Evolutionary conservation across 345 rosid genomes (phyloP), one percentile per base, ranked within the genome.

Genomic region (Hibiscus trionum): DNA sequence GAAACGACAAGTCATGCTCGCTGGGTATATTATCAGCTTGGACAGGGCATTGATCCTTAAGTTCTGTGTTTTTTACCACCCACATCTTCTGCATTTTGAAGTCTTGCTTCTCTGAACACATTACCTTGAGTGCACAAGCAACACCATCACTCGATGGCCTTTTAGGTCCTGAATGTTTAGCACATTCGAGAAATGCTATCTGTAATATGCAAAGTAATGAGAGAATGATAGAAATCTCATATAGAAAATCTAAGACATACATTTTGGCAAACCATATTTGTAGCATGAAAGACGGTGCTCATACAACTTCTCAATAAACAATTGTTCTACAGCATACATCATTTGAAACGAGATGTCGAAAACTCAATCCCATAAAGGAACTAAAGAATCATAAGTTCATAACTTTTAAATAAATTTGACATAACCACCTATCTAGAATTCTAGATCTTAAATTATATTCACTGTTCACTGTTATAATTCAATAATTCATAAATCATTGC

Each of bases 11-110:
- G 42, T 69, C 79, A 74, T 63, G 76, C 65, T 73, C 76, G 66
- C 65, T 16, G 21, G 37, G 70, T 64, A 67, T 49, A 46, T 73
- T 69, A 47, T 69, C 78, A 76, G 73, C 79, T 73, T 66, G 71
- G 69, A 76, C 78, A 4, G 87, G 88, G 77, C 87, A 88, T 56
- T 84, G 88, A 52, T 82, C 84, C 66, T 64, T 62, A 19, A 64
- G 50, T n/a, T 78, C 73, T 37, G 53, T 27, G 47, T 57, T 70
- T 71, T 80, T 83, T 50, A 70, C 70, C 27, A 39, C 39, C 80
- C 68, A 69, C 67, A 21, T 69, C 42, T 69, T 79, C 84, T 60
- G 84, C 65, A 72, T 75, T 31, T 19, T 59, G 74, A 80, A 76
- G 60, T 79, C 82, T 4, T 75, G 86, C 78, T 75, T 79, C 73